Percentiles rank a stretch among this genome's conserved stretches.
Evolutionary conservation across 2,329 filamentous ascomycete genomes (phyloP).

Genomic region (Paraconiothyrium sp.): DNA sequence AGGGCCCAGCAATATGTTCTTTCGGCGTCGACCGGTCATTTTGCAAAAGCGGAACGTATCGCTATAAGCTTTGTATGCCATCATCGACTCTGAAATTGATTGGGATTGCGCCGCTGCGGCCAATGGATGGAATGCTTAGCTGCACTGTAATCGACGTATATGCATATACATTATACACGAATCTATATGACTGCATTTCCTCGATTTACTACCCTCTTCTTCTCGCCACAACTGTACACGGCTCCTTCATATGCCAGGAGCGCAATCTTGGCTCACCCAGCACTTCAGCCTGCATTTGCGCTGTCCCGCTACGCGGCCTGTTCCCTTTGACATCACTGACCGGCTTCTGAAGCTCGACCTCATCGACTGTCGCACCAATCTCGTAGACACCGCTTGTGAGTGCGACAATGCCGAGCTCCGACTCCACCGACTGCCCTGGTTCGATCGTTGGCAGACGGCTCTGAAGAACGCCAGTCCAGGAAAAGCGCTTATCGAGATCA

Average conservation of each 20-base stretch:
- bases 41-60: too few relatives aligned
- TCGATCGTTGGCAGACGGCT: constrained; percentile 72
- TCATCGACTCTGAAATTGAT: too few relatives aligned
- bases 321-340: constrained; percentile 28
- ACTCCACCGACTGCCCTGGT: constrained; percentile 67
- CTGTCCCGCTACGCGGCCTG: constrained; percentile 36
- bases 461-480: constrained; percentile 87
- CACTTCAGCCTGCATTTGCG: constrained; percentile 36
- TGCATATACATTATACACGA: too few relatives aligned
- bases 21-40: too few relatives aligned
- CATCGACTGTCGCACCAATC: constrained; percentile 81
- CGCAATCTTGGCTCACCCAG: constrained; percentile 51
- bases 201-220: constrained; percentile 8
- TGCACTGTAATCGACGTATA: too few relatives aligned
- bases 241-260: constrained; percentile 57
- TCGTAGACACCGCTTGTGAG: constrained; percentile 86
- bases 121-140: too few relatives aligned
- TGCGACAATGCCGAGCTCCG: constrained; percentile 75
- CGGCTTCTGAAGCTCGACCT: constrained; percentile 66
- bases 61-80: too few relatives aligned
- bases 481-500: constrained; percentile 82
- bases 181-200: too few relatives aligned
- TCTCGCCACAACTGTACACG: constrained; percentile 55
- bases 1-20: too few relatives aligned
- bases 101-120: too few relatives aligned